phyloP scores from a whole-genome alignment of 2,329 filamentous ascomycete species.

The Arthrobotrys sinensis region DNA sequence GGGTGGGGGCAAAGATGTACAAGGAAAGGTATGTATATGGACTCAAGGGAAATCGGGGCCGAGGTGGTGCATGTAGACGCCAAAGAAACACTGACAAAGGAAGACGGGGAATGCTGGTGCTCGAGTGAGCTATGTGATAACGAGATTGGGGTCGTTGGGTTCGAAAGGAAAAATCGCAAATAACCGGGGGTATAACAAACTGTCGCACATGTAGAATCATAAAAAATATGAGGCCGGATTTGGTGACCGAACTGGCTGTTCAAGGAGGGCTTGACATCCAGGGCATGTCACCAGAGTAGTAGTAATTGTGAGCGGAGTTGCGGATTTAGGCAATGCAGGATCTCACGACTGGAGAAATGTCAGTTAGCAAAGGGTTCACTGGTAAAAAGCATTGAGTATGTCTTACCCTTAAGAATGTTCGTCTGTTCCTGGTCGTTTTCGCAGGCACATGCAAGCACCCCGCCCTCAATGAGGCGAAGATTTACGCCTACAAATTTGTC shows the following conservation, averaged over 20 bases:
- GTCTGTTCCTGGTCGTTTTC: slow-evolving; percentile 73
- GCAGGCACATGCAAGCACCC: slow-evolving; percentile 76
- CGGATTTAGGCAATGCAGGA: slow-evolving; percentile 55
- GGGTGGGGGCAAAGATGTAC: slow-evolving; percentile 57
- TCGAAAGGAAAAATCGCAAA: slow-evolving; percentile 22
- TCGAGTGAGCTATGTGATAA: slow-evolving; percentile 48
- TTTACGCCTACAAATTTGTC: slow-evolving; percentile 69
- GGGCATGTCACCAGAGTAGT: neutral
- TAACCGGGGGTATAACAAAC: slow-evolving; percentile 37
- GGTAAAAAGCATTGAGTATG: neutral
- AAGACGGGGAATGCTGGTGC: slow-evolving; percentile 43
- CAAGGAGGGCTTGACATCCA: neutral
- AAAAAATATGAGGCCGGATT: slow-evolving; percentile 9
- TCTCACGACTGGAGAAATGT: slow-evolving; percentile 39
- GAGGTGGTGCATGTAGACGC: slow-evolving; percentile 61
- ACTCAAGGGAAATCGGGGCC: slow-evolving; percentile 57
- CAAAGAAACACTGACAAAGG: slow-evolving; percentile 56
- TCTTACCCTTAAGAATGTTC: slow-evolving; percentile 71
- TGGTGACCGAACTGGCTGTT: slow-evolving; percentile 10
- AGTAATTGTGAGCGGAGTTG: neutral
- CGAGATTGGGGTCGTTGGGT: slow-evolving; percentile 19
- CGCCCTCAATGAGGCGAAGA: slow-evolving; percentile 75
- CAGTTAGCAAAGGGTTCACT: slow-evolving; percentile 8
- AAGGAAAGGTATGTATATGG: slow-evolving; percentile 57
- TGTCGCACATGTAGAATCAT: slow-evolving; percentile 38